phyloP scores from a whole-genome alignment of 1,284 basidiomycete species.

The Puccinia horiana region DNA sequence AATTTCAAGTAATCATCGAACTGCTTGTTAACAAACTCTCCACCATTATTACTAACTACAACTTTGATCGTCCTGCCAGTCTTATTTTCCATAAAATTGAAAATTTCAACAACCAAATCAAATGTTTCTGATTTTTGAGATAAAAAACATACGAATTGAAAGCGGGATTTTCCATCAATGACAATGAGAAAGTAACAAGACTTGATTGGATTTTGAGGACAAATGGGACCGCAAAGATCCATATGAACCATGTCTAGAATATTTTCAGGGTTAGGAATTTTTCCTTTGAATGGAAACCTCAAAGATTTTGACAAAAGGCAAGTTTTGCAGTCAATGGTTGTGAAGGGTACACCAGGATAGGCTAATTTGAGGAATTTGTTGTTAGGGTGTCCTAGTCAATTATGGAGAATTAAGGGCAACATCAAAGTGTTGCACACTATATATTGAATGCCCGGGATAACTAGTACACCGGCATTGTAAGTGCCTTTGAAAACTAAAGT shows the following conservation, averaged over 20 bases:
- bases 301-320: slow-evolving; percentile 6
- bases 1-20: background rate
- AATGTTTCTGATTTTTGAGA: background rate
- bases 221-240: too few relatives aligned
- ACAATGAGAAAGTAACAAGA: background rate
- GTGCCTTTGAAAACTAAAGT: background rate
- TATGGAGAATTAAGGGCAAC: background rate
- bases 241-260: background rate
- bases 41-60: background rate
- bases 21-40: background rate
- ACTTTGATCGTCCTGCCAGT: background rate
- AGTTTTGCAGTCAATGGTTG: background rate
- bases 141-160: background rate
- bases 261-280: background rate
- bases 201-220: too few relatives aligned
- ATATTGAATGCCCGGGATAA: background rate
- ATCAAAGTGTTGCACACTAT: background rate
- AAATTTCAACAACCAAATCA: background rate
- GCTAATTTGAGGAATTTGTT: background rate
- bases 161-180: background rate
- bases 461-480: background rate
- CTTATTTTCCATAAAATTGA: background rate
- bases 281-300: background rate
- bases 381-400: background rate
- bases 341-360: background rate